Evolutionary conservation across 495 filamentous ascomycete species (phyloP).

Genomic region (Annulohypoxylon bovei): DNA sequence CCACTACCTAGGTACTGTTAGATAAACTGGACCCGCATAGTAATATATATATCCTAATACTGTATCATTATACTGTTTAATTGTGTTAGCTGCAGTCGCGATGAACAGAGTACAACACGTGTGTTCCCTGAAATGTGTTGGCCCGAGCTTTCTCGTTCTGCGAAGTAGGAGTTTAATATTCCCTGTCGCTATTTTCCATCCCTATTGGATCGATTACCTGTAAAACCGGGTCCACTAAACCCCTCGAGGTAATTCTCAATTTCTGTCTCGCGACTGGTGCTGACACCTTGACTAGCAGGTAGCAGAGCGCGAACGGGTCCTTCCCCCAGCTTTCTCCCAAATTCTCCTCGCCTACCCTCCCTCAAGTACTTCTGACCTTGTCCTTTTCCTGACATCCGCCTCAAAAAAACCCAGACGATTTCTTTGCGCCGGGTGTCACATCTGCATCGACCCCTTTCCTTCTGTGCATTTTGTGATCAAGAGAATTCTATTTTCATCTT

Average conservation of each 20-base stretch:
- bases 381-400: slow-evolving; percentile 35
- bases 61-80: not conserved
- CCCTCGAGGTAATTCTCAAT: slow-evolving; percentile 37
- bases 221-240: slow-evolving; percentile 23
- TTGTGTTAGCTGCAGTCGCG: not conserved
- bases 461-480: slow-evolving; percentile 17
- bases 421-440: slow-evolving; percentile 46
- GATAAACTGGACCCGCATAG: not conserved
- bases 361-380: slow-evolving; percentile 18
- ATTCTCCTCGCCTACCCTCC: slow-evolving; percentile 15
- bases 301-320: slow-evolving; percentile 35
- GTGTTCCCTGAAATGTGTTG: slow-evolving; percentile 20
- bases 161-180: slow-evolving; percentile 1
- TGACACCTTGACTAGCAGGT: slow-evolving; percentile 25
- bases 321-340: slow-evolving; percentile 33
- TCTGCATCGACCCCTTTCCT: slow-evolving; percentile 31
- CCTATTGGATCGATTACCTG: slow-evolving; percentile 20
- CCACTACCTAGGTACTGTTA: not conserved
- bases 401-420: slow-evolving; percentile 29
- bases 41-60: not conserved
- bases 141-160: slow-evolving; percentile 22
- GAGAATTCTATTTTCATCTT: slow-evolving; percentile 17
- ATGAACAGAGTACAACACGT: slow-evolving; percentile 8
- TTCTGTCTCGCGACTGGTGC: slow-evolving; percentile 41
- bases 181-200: slow-evolving; percentile 2